Evolutionary conservation across 768 basidiomycete genomes (phyloP), one percentile per base, ranked within the genome.

Genomic region (Hypholoma sublateritium): DNA sequence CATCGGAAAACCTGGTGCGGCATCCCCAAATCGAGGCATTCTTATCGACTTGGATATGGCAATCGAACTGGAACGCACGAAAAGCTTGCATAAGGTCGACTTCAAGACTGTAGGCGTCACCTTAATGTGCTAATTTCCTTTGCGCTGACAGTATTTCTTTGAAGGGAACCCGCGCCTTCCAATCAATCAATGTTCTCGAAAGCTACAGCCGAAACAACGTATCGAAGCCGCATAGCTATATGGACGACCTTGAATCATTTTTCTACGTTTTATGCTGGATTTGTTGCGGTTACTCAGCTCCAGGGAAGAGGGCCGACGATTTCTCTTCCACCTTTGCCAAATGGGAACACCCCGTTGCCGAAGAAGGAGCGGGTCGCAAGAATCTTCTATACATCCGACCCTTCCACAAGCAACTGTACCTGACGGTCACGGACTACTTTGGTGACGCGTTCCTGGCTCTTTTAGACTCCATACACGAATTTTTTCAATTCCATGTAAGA

Each of bases 201-300:
- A 50, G 47, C 22, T 39, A 45, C 13, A n/a, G 17, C 4, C 9
- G 2, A 3, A 37, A n/a, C 7, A 24, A 32, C 14, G 3, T 6
- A 5, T 1, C 17, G 32, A 2, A 37, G 1, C 46, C 34, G 1
- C 58, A 57, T 16, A 57, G 57, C 25, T 44, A 58, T 46, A 46
- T 63, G 5, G 62, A 63, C 34, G 57, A 60, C 45, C 48, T 63
- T 5, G 54, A 63, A 35, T 63, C 62, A 13, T 53, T 61, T 13
- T 55, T 51, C 46, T 47, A 60, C 35, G 51, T 59, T 9, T 39
- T 63, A 21, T 55, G 55, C n/a, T 63, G 59, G 59, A 42, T 63
- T 1, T 57, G 56, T 24, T 14, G 16, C 12, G 17, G 17, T 13
- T 41, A 41, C 14, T 6, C 6, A 6, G 39, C 7, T 13, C 39